Percentiles rank a stretch among this genome's conserved stretches.
phyloP scores from a whole-genome alignment of 257 asterid species.

The Capsicum baccatum region DNA sequence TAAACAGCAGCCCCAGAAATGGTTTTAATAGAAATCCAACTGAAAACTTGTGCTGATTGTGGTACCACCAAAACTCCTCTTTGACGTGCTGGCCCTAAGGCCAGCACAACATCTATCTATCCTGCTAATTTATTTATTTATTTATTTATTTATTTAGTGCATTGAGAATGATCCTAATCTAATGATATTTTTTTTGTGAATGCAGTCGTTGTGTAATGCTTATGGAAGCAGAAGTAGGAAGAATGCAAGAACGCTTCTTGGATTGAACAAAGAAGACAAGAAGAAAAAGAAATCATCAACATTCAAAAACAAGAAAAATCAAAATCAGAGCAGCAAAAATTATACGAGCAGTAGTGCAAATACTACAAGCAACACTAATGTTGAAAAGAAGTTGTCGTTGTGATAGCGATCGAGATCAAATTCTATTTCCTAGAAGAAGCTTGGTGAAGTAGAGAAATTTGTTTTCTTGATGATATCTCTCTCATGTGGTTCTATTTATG shows the following conservation, averaged over 20 bases:
- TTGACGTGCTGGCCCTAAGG: conserved; percentile 99
- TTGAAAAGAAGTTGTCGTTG: conserved; percentile 53
- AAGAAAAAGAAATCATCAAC: conserved; percentile 56
- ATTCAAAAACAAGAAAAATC: background rate
- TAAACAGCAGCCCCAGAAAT: conserved; percentile 58
- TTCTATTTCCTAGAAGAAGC: conserved; percentile 57
- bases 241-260: conserved; percentile 83
- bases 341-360: conserved; percentile 66
- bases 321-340: conserved; percentile 32
- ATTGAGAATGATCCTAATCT: background rate
- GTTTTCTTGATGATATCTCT: conserved; percentile 85
- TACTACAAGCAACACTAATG: conserved; percentile 41
- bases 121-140: background rate
- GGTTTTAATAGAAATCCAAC: conserved; percentile 54
- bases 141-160: background rate
- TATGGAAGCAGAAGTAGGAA: conserved; percentile 96
- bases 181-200: background rate
- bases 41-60: conserved; percentile 85
- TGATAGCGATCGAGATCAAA: conserved; percentile 83
- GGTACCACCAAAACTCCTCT: conserved; percentile 95
- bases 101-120: background rate
- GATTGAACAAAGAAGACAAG: conserved; percentile 70
- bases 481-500: conserved; percentile 88
- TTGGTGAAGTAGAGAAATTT: conserved; percentile 91
- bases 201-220: conserved; percentile 94